Evolutionary conservation across 345 rosid genomes (phyloP).

Genomic region (Eucalyptus virginea): DNA sequence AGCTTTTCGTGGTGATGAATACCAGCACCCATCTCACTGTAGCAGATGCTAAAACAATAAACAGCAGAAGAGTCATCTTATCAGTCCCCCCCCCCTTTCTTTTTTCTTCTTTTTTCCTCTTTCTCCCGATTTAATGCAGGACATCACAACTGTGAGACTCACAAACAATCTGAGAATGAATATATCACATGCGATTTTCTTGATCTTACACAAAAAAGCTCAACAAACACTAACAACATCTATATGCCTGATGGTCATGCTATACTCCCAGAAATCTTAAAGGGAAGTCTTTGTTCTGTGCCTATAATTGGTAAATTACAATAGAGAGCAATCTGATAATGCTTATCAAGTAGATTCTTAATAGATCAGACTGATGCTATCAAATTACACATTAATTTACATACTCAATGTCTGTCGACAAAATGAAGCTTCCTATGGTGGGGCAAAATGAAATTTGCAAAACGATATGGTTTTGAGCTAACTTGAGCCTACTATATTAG

Average conservation of each 20-base stretch:
- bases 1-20: neutral
- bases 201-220: neutral
- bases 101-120: no score
- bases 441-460: neutral
- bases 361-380: neutral
- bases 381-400: neutral
- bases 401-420: neutral
- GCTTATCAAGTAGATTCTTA: neutral
- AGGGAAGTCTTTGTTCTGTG: neutral
- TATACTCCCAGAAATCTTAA: neutral
- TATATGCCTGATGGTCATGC: neutral
- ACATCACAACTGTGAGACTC: neutral
- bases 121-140: neutral
- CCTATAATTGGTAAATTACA: neutral
- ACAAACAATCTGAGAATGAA: neutral
- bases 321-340: neutral
- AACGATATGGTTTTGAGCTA: neutral
- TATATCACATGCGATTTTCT: neutral
- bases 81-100: accelerated
- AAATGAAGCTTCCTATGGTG: neutral
- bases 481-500: neutral
- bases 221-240: neutral
- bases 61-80: neutral
- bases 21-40: neutral
- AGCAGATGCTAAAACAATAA: neutral